These are phyloP conservation scores for Tilletia indica DNA, from an alignment of 1,284 basidiomycete species.

Conservation along the genomic window DNA sequence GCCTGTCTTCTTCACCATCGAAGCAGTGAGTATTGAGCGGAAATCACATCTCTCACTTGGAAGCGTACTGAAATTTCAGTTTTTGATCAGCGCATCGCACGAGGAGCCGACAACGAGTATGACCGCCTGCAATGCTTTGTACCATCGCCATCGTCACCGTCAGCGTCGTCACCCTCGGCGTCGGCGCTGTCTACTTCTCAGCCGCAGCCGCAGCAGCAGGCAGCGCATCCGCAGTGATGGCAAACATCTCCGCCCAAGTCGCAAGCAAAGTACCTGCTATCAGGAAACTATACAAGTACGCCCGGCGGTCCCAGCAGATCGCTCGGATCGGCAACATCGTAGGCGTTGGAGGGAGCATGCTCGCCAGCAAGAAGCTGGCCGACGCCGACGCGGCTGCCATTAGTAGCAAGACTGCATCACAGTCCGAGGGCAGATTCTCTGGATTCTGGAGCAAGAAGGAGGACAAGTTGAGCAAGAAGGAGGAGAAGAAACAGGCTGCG, in stretches of 20 bases:
- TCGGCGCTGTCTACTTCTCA: constrained; percentile 44
- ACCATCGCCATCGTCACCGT: constrained; percentile 41
- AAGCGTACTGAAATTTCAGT: background rate
- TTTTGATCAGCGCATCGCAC: background rate
- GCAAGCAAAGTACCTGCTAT: constrained; percentile 35
- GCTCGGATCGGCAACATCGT: constrained; percentile 43
- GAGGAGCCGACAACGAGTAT: constrained; percentile 1
- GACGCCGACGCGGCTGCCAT: background rate
- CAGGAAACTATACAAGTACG: constrained; percentile 38
- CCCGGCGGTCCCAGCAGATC: constrained; percentile 36
- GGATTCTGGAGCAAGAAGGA: background rate
- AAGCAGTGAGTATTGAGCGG: constrained; percentile 26
- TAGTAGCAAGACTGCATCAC: background rate
- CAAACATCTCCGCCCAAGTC: constrained; percentile 34
- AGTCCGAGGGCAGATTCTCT: background rate
- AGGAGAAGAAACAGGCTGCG: background rate
- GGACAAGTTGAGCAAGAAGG: background rate
- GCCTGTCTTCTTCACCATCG: constrained; percentile 46
- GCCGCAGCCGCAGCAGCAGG: constrained; percentile 38
- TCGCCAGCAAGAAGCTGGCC: constrained; percentile 21
- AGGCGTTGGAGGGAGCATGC: constrained; percentile 35
- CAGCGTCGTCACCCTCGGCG: constrained; percentile 34
- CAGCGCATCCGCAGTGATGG: constrained; percentile 31
- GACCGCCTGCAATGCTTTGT: constrained; percentile 24
- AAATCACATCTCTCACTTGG: constrained; percentile 16